phyloP scores from a whole-genome alignment of 495 filamentous ascomycete species.

The Hypomontagnella submonticulosa region DNA sequence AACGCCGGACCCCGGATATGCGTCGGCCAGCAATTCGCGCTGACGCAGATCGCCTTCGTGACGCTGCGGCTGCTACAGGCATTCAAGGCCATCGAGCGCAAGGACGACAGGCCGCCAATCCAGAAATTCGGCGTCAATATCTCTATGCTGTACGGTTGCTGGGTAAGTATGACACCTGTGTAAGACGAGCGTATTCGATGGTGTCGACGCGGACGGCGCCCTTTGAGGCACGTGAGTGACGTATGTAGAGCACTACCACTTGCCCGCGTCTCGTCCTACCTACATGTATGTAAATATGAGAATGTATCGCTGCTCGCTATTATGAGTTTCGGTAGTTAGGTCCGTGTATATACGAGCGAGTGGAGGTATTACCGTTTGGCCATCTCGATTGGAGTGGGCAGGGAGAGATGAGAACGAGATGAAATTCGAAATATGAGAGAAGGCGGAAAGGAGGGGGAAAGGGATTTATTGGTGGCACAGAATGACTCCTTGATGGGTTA shows the following conservation, averaged over 20 bases:
- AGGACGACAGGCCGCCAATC: slow-evolving; percentile 54
- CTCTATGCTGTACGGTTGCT: slow-evolving; percentile 53
- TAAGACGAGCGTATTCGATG: slow-evolving; percentile 1
- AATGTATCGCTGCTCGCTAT: too few relatives aligned
- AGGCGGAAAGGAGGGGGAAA: too few relatives aligned
- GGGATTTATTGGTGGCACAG: neutral
- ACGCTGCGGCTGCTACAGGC: slow-evolving; percentile 68
- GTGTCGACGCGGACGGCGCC: neutral
- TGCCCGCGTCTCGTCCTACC: too few relatives aligned
- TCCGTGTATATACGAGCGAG: too few relatives aligned
- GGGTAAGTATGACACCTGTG: slow-evolving; percentile 48
- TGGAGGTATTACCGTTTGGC: too few relatives aligned
- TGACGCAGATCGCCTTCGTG: slow-evolving; percentile 68
- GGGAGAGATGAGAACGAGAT: too few relatives aligned
- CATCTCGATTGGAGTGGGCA: too few relatives aligned
- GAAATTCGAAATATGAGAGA: too few relatives aligned
- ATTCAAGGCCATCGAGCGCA: slow-evolving; percentile 64
- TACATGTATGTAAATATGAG: too few relatives aligned
- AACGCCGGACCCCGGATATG: slow-evolving; percentile 73
- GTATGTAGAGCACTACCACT: too few relatives aligned
- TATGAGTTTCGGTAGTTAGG: too few relatives aligned
- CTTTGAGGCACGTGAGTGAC: neutral
- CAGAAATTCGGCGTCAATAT: slow-evolving; percentile 49
- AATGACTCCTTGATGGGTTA: too few relatives aligned
- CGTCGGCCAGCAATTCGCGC: slow-evolving; percentile 67